A percentile compares a stretch with the other conserved stretches of the same genome.
These are phyloP conservation scores for Peltaster fructicola DNA, from an alignment of 2,329 filamentous ascomycete species.

Conservation along the genomic window DNA sequence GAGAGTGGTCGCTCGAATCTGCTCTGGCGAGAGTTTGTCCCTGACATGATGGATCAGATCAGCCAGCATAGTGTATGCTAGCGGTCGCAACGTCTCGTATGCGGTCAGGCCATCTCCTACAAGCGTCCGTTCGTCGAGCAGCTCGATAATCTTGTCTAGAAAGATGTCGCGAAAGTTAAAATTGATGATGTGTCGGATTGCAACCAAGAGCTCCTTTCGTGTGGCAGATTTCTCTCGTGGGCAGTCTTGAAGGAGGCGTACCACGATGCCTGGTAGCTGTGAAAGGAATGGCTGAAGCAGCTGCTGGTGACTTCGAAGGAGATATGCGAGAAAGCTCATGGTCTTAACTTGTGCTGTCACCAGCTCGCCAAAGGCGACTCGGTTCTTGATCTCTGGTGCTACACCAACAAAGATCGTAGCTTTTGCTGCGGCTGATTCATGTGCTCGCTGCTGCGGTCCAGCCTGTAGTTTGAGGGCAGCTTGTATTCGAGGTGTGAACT, in stretches of 20 bases:
- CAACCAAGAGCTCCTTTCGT: constrained; percentile 86
- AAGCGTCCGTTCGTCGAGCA: constrained; percentile 82
- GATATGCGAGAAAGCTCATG: constrained; percentile 93
- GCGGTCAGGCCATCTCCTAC: constrained; percentile 94
- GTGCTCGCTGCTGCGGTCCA: constrained; percentile 80
- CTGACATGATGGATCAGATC: constrained; percentile 95
- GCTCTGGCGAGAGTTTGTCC: constrained; percentile 70
- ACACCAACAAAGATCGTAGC: constrained; percentile 82
- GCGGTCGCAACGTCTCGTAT: constrained; percentile 84
- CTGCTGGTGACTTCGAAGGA: constrained; percentile 72
- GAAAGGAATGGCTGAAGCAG: constrained; percentile 78
- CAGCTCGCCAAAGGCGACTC: constrained; percentile 88
- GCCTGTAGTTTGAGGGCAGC: constrained; percentile 75
- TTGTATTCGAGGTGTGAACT: constrained; percentile 89
- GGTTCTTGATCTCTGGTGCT: constrained; percentile 81
- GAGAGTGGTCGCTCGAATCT: constrained; percentile 89
- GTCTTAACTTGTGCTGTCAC: constrained; percentile 98
- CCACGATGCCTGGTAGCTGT: constrained; percentile 71
- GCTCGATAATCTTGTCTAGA: constrained; percentile 79
- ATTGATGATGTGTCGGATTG: constrained; percentile 96
- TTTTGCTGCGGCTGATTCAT: constrained; percentile 62
- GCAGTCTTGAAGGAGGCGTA: constrained; percentile 81
- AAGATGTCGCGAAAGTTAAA: constrained; percentile 97
- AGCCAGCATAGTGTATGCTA: constrained; percentile 96
- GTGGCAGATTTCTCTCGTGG: constrained; percentile 86